These are phyloP conservation scores for Remersonia thermophila DNA, from an alignment of 2,329 filamentous ascomycete species.

Conservation along the genomic window DNA sequence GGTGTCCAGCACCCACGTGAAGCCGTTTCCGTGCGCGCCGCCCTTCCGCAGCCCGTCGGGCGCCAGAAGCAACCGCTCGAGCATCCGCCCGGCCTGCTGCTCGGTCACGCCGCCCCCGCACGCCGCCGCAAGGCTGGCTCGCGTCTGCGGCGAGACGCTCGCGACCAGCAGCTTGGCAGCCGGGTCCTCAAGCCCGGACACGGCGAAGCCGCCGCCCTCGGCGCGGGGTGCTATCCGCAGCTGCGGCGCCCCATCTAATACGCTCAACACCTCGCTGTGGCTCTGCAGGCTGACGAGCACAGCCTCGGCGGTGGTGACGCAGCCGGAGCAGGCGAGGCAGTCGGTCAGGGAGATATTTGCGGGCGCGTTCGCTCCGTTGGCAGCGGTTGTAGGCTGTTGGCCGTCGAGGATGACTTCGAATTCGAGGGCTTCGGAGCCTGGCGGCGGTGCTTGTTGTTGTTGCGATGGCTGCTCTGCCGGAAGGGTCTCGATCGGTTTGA, in stretches of 20 bases:
- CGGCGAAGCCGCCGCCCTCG: constrained; percentile 22
- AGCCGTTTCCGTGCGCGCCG: constrained; percentile 62
- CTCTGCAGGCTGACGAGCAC: constrained; percentile 93
- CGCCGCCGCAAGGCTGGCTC: constrained; percentile 78
- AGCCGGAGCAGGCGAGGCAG: constrained; percentile 93
- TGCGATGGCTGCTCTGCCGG: constrained; percentile 45
- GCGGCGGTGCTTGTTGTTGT: constrained; percentile 14
- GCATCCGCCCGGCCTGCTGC: constrained; percentile 64
- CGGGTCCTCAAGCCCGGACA: constrained; percentile 42
- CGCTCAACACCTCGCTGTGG: constrained; percentile 77
- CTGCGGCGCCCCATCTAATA: constrained; percentile 55
- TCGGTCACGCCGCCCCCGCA: constrained; percentile 62
- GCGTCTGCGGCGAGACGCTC: constrained; percentile 81
- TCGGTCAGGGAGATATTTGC: constrained; percentile 94
- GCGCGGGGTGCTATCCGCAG: no score
- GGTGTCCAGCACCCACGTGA: constrained; percentile 84
- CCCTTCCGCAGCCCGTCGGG: constrained; percentile 55
- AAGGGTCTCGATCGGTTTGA: constrained; percentile 91
- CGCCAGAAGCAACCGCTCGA: constrained; percentile 66
- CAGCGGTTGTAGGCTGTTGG: constrained; percentile 39
- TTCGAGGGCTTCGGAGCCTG: constrained; percentile 26
- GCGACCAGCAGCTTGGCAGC: constrained; percentile 76
- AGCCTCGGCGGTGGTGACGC: constrained; percentile 92
- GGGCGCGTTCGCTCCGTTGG: constrained; percentile 44
- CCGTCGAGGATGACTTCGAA: constrained; percentile 94